Base-by-base conservation (phyloP, 2,329 filamentous ascomycete species). In the Pyricularia sp. region DNA sequence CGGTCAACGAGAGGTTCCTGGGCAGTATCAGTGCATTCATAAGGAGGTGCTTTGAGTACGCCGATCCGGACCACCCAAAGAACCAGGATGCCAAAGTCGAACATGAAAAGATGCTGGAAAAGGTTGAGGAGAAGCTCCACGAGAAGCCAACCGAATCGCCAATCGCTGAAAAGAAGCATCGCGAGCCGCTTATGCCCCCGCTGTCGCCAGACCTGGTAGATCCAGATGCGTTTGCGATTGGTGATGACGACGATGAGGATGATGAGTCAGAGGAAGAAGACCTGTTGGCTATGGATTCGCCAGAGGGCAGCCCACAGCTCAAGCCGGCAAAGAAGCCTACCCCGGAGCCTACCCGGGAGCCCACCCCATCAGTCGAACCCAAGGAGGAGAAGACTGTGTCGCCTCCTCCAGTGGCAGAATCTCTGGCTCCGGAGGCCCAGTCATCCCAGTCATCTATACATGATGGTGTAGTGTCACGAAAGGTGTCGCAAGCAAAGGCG, bases 1-100 rank as follows among this genome's bases (percentile, higher is more conserved):
- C 92, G 69, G 87, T 90, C 59, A 95, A 96, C 72, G 95, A 98
- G 78, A 88, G 90, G 68, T 98, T 99, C 76, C 81, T 99, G 30
- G 92, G 91, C 71, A 97, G 94, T 71, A 93, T 99, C 68, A 97
- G 93, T 73, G 93, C 93, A 2, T 99, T 99, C 76, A 99, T 98
- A 70, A 87, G 94, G 72, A 87, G 95, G 70, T 99, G 95, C 79
- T 99, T 99, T 73, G 95, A 99, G 79, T 99, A 99, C 76, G 95
- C 95, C 6, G 95, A 99, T 75, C 94, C 95, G 0, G 94, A 96
- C 75, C 90, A 92, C 71, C 89, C 90, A 1, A 84, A 85, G 76
- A 85, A 88, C 71, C 84, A 88, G 70, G 79, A 78, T 61, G 71
- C 74, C 50, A 68, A 75, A 42, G 59, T 50, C n/a, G 68, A 55